Evolutionary conservation across 176 grass and related monocot genomes (phyloP).

Genomic region (Cocos nucifera): DNA sequence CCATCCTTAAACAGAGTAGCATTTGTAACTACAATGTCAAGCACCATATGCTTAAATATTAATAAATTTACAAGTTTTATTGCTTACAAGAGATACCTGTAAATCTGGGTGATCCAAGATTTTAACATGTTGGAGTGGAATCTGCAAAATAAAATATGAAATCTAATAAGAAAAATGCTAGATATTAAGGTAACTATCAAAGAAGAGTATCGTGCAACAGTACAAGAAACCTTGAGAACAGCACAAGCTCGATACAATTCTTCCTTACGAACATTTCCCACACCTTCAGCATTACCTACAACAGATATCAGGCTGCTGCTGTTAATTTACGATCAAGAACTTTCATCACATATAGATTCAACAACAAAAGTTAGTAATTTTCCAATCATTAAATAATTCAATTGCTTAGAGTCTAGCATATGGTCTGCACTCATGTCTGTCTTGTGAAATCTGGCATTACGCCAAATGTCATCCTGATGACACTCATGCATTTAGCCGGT

Average conservation of each 20-base stretch:
- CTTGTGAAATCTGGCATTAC: no score
- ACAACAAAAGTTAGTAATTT: no score
- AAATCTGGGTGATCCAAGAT: slow-evolving; percentile 63
- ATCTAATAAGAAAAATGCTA: no score
- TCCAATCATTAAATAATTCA: no score
- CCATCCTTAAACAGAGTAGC: slow-evolving; percentile 46
- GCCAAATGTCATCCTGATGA: no score
- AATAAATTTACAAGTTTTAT: neutral
- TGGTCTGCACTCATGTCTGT: no score
- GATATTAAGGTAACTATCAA: no score
- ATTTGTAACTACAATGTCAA: neutral
- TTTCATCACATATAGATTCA: no score
- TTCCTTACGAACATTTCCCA: slow-evolving; percentile 58
- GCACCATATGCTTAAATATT: slow-evolving; percentile 1
- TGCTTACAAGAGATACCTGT: slow-evolving; percentile 37
- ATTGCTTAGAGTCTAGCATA: no score
- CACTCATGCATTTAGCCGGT: no score
- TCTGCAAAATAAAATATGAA: slow-evolving; percentile 28
- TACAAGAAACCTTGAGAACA: slow-evolving; percentile 37
- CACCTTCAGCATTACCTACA: slow-evolving; percentile 79
- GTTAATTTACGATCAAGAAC: no score
- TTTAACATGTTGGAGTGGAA: slow-evolving; percentile 56
- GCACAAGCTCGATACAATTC: slow-evolving; percentile 60
- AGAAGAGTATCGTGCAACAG: slow-evolving; percentile 2
- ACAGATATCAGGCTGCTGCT: no score